Evolutionary conservation across 1,139 yeast species (phyloP).

Genomic region (Kurtzmaniella natalensis): DNA sequence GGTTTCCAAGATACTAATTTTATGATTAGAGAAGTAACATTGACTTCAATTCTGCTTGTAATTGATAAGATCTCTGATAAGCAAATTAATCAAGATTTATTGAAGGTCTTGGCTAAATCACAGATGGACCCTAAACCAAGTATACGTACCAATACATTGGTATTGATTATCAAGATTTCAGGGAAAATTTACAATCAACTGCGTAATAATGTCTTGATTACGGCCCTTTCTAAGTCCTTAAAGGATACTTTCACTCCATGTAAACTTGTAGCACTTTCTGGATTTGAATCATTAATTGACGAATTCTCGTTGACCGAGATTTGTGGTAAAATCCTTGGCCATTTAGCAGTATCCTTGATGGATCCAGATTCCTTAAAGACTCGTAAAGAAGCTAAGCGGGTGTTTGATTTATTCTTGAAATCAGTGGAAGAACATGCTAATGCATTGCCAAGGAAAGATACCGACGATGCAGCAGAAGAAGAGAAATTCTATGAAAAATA

Average conservation of each 20-base stretch:
- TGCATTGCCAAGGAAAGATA: constrained; percentile 46
- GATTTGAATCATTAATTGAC: constrained; percentile 62
- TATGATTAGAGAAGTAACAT: constrained; percentile 73
- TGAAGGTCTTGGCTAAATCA: constrained; percentile 78
- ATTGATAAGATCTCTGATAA: constrained; percentile 70
- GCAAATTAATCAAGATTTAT: constrained; percentile 80
- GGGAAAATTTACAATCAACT: constrained; percentile 54
- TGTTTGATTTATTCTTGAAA: constrained; percentile 61
- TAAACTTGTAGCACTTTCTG: constrained; percentile 71
- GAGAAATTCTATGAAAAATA: constrained; percentile 31
- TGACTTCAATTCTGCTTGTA: constrained; percentile 62
- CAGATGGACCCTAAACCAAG: constrained; percentile 83
- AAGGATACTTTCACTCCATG: constrained; percentile 79
- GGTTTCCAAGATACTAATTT: constrained; percentile 87
- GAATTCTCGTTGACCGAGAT: constrained; percentile 72
- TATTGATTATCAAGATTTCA: constrained; percentile 71
- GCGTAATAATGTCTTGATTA: constrained; percentile 69
- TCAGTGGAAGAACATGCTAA: constrained; percentile 63
- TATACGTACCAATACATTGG: constrained; percentile 80
- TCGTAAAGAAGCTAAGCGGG: constrained; percentile 63
- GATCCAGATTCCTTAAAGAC: constrained; percentile 67
- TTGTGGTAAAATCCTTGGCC: constrained; percentile 79
- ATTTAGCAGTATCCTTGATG: constrained; percentile 77
- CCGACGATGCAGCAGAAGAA: constrained; percentile 27
- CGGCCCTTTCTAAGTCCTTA: constrained; percentile 82